Conservation (phyloP, 1,284 basidiomycete species). For the Chalciporus sp. region DNA sequence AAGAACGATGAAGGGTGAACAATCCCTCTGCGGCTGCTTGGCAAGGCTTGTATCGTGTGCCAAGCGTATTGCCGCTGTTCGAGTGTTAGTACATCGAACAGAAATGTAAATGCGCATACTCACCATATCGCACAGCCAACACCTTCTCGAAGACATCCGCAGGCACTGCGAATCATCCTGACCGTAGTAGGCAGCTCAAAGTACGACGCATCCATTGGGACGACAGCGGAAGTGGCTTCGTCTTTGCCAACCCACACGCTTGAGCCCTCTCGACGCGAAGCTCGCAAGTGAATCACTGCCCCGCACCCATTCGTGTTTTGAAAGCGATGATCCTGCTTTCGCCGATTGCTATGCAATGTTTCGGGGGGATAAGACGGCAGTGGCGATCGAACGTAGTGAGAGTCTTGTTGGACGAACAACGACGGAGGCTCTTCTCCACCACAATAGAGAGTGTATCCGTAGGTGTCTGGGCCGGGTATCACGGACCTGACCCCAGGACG, state of each 20-base stretch:
- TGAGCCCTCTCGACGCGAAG: conserved; percentile 50
- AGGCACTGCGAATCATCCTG: conserved; percentile 54
- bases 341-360: conserved; percentile 15
- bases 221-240: conserved; percentile 51
- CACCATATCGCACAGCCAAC: conserved; percentile 66
- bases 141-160: conserved; percentile 65
- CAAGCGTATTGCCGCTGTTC: conserved; percentile 61
- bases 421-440: conserved; percentile 39
- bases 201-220: conserved; percentile 51
- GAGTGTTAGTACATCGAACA: conserved; percentile 6
- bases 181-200: conserved; percentile 51
- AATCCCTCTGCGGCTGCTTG: conserved; percentile 55
- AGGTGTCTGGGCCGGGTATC: conserved; percentile 21
- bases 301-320: conserved; percentile 58
- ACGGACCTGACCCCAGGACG: conserved; percentile 23
- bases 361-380: conserved; percentile 41
- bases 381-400: conserved; percentile 38
- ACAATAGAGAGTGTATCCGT: conserved; percentile 51
- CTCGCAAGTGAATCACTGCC: conserved; percentile 54
- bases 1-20: conserved; percentile 35
- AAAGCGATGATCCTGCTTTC: conserved; percentile 7
- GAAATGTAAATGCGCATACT: conserved; percentile 24
- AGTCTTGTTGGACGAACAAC: conserved; percentile 3
- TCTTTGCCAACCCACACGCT: conserved; percentile 59
- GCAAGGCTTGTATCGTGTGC: conserved; percentile 62